Evolutionary conservation across 2,329 filamentous ascomycete genomes (phyloP).

Genomic region (Aspergillus jensenii): DNA sequence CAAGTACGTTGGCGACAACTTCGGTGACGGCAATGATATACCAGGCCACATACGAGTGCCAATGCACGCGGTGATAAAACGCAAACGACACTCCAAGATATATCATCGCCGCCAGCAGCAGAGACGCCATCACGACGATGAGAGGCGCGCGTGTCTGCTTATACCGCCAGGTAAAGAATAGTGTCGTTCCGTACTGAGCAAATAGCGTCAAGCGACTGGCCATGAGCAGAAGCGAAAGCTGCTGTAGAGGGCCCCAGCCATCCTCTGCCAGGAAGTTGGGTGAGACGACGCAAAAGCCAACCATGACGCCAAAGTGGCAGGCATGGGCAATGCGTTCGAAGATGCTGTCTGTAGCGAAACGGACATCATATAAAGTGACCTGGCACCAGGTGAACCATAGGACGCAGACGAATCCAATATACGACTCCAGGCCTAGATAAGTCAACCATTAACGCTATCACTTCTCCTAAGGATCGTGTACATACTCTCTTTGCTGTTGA

Average conservation of each 20-base stretch:
- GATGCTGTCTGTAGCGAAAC: slow-evolving; percentile 8
- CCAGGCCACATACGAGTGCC: not conserved
- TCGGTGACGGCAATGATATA: not conserved
- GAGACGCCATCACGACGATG: not conserved
- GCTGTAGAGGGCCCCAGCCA: not conserved
- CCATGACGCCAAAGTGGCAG: slow-evolving; percentile 8
- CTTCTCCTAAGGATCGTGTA: not conserved
- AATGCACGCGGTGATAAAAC: not conserved
- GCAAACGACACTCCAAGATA: not conserved
- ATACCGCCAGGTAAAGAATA: not conserved
- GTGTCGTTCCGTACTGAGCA: not conserved
- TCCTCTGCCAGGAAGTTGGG: not conserved
- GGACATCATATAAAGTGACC: not conserved
- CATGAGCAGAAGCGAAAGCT: not conserved
- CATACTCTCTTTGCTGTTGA: not conserved
- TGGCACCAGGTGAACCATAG: not conserved
- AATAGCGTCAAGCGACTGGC: not conserved
- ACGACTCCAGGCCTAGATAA: not conserved
- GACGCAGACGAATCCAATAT: not conserved
- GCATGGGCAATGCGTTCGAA: slow-evolving; percentile 5
- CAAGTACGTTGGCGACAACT: not conserved
- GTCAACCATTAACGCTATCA: not conserved
- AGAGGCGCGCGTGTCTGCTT: not conserved
- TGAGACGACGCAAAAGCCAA: not conserved
- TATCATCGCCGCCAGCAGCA: not conserved